Base-by-base conservation (phyloP, 179 eudicot genomes). In the Spergularia azorica region DNA sequence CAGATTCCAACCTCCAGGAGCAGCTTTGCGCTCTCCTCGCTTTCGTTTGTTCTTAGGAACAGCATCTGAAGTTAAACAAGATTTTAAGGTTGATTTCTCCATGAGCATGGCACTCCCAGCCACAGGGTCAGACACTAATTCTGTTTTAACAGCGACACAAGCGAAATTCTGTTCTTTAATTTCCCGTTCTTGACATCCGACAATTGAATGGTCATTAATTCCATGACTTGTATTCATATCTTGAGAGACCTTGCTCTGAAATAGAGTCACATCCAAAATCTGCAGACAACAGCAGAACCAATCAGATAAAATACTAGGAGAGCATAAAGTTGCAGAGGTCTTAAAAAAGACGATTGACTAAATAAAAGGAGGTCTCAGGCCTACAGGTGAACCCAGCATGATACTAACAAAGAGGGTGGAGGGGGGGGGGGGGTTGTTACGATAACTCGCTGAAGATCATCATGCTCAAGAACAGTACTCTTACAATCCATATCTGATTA, bases 11-110 rank as follows among this genome's bases (percentile, higher is more conserved):
- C 87, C 87, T 68, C 87, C 83, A 2, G 91, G 83, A 21, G 92
- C 91, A 66, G 93, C 92, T 86, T 92, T 94, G 48, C 98, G 90
- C 82, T 94, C 98, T 26, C 95, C 93, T 71, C 97, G 86, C 80
- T 94, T 94, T 77, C 93, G 85, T 83, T 92, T 94, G 59, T 81
- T 84, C 72, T 66, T 89, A 18, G 92, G 88, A 57, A 88, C 88
- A 32, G 80, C 71, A 17, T 84, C 92, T 0, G 90, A 80, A 39
- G 87, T 81, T 72, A 93, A 78, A 71, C 88, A 76, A 20, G 89
- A 76, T 72, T 75, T 74, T 38, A 82, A 51, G 12, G 73, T 76
- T 66, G 88, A 77, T 58, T 81, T 85, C 36, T 86, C 89, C 46
- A 60, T 70, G 58, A 70, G 59, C 13, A 67, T 61, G 36, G 69